phyloP scores from a whole-genome alignment of 306 rosid species.

The Sechiopsis laciniata region DNA sequence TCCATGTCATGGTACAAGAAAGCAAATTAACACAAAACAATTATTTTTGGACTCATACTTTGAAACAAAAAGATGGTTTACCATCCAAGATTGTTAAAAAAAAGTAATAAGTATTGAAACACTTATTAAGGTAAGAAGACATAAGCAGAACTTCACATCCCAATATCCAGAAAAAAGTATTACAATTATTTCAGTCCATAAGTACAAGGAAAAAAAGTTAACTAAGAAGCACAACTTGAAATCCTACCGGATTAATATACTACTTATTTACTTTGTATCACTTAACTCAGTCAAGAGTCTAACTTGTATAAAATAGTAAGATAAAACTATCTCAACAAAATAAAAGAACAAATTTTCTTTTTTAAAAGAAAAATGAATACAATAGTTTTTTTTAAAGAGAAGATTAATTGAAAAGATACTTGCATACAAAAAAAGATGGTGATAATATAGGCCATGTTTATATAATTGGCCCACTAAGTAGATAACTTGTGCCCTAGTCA shows the following conservation, averaged over 20 bases:
- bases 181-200: background rate
- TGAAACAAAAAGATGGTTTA: conserved; percentile 30
- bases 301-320: background rate
- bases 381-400: background rate
- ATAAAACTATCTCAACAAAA: conserved; percentile 6
- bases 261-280: background rate
- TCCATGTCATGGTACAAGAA: conserved; percentile 43
- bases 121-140: background rate
- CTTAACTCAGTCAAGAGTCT: too few relatives aligned
- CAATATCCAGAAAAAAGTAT: background rate
- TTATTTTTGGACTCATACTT: conserved; percentile 35
- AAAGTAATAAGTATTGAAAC: background rate
- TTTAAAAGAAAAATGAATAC: background rate
- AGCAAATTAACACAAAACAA: conserved; percentile 64
- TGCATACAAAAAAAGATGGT: background rate
- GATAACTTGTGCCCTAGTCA: background rate
- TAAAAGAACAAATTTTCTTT: background rate
- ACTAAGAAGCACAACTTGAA: conserved; percentile 4
- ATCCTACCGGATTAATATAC: background rate
- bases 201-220: background rate
- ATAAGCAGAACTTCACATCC: background rate
- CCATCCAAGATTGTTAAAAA: conserved; percentile 33
- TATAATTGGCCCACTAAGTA: background rate
- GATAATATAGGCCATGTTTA: background rate
- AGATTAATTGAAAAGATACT: background rate